Evolutionary conservation across 495 filamentous ascomycete genomes (phyloP), one percentile per base, ranked within the genome.

Genomic region (Talaromyces ruber): DNA sequence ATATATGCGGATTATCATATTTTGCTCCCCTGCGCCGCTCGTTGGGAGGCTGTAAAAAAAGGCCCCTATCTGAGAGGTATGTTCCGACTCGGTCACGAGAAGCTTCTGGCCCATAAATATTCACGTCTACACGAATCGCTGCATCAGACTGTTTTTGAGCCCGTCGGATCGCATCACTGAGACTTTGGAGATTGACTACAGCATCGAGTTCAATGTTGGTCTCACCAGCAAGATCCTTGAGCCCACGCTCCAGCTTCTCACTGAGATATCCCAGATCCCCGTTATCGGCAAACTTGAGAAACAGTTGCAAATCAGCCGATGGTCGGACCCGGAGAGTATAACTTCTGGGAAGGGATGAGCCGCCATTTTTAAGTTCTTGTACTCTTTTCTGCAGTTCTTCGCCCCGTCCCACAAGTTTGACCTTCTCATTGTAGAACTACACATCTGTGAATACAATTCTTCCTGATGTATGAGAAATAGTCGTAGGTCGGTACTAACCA

Each of bases 181-280:
- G 24, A 26, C 28, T 54, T 29, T 29, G 24, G 76, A 82, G 25
- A 81, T 83, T 39, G 80, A 76, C 50, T 81, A 81, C 50, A 86
- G 84, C 6, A 66, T 69, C 22, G 71, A 64, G 16, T 67, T 74
- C 21, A 68, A 66, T 58, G 84, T 84, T 25, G 81, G 22, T 8
- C 6, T 24, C 28, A 9, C 14, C 7, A 26, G 21, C 28, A 8
- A 54, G 5, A 54, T 54, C 28, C n/a, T 54, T 29, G 24, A 54
- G 28, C 22, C 22, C 22, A 6, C 28, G 24, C 21, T 54, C 28
- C 52, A 54, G 28, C 16, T 54, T 54, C 3, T 54, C 52, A 22
- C 11, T 26, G 24, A 54, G 52, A 22, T 54, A 54, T 54, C 52
- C 52, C 22, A 54, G 14, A 3, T 54, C 21, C 22, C 12, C 21